These are phyloP conservation scores for Nakazawaea siamensis DNA, from an alignment of 805 yeast species.

Conservation along the genomic window DNA sequence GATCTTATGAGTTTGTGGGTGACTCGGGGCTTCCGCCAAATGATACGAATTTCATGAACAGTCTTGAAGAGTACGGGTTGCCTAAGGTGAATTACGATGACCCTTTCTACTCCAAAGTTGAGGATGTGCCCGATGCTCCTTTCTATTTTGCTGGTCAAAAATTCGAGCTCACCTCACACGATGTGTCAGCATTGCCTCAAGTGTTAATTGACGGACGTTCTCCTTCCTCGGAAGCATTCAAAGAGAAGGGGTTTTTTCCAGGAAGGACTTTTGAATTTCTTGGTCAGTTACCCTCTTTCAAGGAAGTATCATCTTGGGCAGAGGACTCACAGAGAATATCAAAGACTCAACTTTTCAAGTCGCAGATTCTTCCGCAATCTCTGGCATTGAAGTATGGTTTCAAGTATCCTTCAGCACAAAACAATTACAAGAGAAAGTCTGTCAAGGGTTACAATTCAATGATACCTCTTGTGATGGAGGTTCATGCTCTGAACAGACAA, in stretches of 20 bases:
- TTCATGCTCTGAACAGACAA: constrained; percentile 52
- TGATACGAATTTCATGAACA: constrained; percentile 6
- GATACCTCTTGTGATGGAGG: constrained; percentile 56
- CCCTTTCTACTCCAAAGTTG: constrained; percentile 51
- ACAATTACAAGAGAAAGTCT: constrained; percentile 22
- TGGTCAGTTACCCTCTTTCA: constrained; percentile 37
- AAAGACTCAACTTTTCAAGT: constrained; percentile 18
- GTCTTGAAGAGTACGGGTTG: constrained; percentile 35
- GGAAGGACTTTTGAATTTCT: constrained; percentile 21
- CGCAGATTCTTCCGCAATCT: constrained; percentile 47
- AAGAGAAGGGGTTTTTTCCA: background rate
- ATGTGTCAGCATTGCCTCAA: constrained; percentile 12
- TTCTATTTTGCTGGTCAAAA: constrained; percentile 62
- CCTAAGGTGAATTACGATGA: constrained; percentile 47
- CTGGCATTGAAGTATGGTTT: constrained; percentile 29
- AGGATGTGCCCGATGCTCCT: constrained; percentile 46
- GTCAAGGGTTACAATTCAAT: constrained; percentile 36
- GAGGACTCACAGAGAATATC: constrained; percentile 13
- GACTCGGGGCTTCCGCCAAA: constrained; percentile 1
- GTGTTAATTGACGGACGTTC: background rate
- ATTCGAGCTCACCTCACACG: constrained; percentile 35
- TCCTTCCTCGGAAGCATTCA: constrained; percentile 1
- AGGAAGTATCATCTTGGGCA: constrained; percentile 28
- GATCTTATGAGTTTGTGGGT: constrained; percentile 3
- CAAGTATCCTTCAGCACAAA: constrained; percentile 27